Conservation (phyloP, 768 basidiomycete species). For the Porpolomopsis calyptriformis region DNA sequence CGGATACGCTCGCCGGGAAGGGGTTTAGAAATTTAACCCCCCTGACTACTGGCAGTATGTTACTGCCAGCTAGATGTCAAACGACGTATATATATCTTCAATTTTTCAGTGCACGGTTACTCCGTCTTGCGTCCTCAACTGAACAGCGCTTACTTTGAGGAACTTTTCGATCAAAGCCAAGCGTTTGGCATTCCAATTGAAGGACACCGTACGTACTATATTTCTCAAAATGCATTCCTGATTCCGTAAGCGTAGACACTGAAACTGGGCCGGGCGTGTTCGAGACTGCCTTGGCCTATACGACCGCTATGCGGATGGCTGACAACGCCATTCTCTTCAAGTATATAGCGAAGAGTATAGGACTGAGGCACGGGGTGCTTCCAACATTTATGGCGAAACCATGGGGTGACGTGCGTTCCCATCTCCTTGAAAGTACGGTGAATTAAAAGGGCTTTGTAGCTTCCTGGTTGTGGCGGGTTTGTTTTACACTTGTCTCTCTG, state of each 20-base stretch:
- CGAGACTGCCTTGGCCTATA: slow-evolving; percentile 83
- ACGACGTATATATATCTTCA: neutral
- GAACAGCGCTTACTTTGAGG: slow-evolving; percentile 83
- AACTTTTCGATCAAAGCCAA: slow-evolving; percentile 65
- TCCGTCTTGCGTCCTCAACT: slow-evolving; percentile 85
- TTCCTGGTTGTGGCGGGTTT: slow-evolving; percentile 93
- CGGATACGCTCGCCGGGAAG: slow-evolving; percentile 66
- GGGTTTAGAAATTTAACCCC: slow-evolving; percentile 63
- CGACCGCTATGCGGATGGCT: slow-evolving; percentile 67
- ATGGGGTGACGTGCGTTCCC: slow-evolving; percentile 68
- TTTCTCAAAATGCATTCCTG: neutral
- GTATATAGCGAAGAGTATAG: slow-evolving; percentile 81
- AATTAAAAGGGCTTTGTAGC: slow-evolving; percentile 30
- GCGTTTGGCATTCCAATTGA: slow-evolving; percentile 77
- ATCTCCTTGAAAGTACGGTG: neutral
- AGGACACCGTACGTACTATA: slow-evolving; percentile 56
- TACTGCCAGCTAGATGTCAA: neutral
- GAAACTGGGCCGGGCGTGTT: slow-evolving; percentile 87
- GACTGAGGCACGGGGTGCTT: slow-evolving; percentile 77
- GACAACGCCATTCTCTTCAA: slow-evolving; percentile 93
- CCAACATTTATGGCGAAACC: slow-evolving; percentile 99
- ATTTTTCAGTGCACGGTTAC: slow-evolving; percentile 82
- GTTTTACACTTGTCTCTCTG: slow-evolving; percentile 8
- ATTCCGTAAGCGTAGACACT: slow-evolving; percentile 44
- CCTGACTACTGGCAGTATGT: slow-evolving; percentile 87